Evolutionary conservation across 108 stramenopile species (phyloP), one percentile per base, ranked within the genome.

Genomic region (Cyclotella sp.): DNA sequence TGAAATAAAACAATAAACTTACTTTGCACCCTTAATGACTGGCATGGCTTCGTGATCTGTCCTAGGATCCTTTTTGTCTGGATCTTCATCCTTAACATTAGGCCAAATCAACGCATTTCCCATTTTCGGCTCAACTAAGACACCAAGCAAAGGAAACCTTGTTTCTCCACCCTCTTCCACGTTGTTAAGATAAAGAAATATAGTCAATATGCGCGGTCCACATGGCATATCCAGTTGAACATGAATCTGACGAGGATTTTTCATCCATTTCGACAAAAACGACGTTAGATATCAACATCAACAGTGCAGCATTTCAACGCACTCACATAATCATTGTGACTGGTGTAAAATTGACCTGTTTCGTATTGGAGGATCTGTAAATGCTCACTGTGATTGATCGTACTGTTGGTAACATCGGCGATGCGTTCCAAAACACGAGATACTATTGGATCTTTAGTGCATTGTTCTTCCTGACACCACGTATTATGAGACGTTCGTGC

Each of bases 151-250:
- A 19, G 83, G 83, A 72, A 89, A 89, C 19, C 60, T 58, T 0
- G 88, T 89, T 21, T 81, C 64, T 11, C 86, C 88, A 4, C 86
- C 88, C 12, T 57, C 55, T 22, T 63, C 77, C 9, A 85, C 95
- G 47, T 94, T 89, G 44, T 89, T 91, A 42, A 97, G 68, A 70
- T 97, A 97, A 12, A 97, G 45, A 64, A 89, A 97, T 39, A 91
- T 91, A 52, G 70, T 94, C 78, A 93, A 52, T 46, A 97, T 93
- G 21, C 96, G 87, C 15, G 90, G 88, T 15, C 96, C 96, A 59
- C 80, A 81, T 12, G 85, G 86, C 42, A 82, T 54, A 22, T 73
- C 79, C 22, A 40, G 42, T 30, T 83, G 87, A 58, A 80, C 66
- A 6, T 63, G 46, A 45, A 84, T 57, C 34, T 34, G 34, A 34